These are phyloP conservation scores for Colletotrichum lindemuthianum DNA, from an alignment of 2,329 filamentous ascomycete genomes.

Conservation along the genomic window DNA sequence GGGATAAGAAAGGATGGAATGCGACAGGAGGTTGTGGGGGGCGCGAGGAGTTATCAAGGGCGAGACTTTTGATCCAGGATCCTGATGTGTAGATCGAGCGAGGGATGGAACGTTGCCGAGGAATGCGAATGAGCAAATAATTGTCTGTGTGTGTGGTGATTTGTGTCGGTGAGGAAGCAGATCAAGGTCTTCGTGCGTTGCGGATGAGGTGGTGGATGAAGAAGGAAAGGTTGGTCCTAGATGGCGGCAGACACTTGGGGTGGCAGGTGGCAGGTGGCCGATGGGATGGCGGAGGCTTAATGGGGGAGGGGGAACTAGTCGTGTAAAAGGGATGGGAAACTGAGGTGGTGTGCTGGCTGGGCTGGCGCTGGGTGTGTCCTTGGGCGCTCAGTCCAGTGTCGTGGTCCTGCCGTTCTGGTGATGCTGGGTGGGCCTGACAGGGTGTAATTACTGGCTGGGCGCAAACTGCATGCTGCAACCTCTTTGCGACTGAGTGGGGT, in stretches of 20 bases:
- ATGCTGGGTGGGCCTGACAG: constrained; percentile 17
- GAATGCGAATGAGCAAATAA: constrained; percentile 14
- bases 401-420: too few species aligned
- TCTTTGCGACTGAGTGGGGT: constrained; percentile 4
- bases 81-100: constrained; percentile 6
- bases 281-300: constrained; percentile 31
- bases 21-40: constrained; percentile 18
- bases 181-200: constrained; percentile 5
- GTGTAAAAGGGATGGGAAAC: constrained; percentile 1
- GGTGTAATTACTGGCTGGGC: constrained; percentile 28
- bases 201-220: constrained; percentile 24
- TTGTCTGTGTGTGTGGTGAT: constrained; percentile 13
- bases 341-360: constrained; percentile 9
- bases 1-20: constrained; percentile 24
- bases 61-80: constrained; percentile 13
- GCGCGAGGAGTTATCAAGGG: constrained; percentile 26
- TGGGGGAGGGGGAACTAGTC: constrained; percentile 11
- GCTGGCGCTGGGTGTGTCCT: too few species aligned
- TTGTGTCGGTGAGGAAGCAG: constrained; percentile 24
- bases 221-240: constrained; percentile 35
- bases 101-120: constrained; percentile 8
- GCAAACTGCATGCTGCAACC: constrained; percentile 31
- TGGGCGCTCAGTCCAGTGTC: too few species aligned
- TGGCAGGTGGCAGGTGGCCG: constrained; percentile 26
- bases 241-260: constrained; percentile 22